Conservation (phyloP, 306 rosid species). For the Trifolium pratense region DNA sequence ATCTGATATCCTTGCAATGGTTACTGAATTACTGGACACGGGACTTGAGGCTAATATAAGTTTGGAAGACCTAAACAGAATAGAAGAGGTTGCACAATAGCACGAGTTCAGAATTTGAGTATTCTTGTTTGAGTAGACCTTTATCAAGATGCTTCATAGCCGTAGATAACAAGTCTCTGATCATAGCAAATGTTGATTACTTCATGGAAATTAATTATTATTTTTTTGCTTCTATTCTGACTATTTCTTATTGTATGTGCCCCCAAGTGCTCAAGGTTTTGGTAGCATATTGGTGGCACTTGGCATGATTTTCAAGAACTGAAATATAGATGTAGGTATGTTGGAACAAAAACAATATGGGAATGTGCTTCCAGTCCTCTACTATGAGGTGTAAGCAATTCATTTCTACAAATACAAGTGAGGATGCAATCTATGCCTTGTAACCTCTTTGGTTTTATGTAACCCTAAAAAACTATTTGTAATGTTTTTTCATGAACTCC, state of each 20-base stretch:
- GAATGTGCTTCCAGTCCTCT: neutral
- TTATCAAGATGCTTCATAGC: conserved; percentile 38
- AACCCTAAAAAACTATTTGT: too few species aligned
- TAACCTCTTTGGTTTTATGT: neutral
- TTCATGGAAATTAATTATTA: conserved; percentile 23
- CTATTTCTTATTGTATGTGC: neutral
- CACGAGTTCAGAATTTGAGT: conserved; percentile 35
- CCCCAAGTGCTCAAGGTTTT: conserved; percentile 19
- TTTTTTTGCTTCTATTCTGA: conserved; percentile 1
- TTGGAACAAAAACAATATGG: conserved; percentile 16
- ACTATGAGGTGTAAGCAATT: neutral
- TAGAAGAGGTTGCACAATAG: conserved; percentile 53
- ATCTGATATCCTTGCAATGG: conserved; percentile 62
- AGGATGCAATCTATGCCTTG: neutral
- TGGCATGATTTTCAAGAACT: conserved; percentile 33
- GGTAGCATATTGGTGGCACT: conserved; percentile 24
- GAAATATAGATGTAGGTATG: conserved; percentile 30
- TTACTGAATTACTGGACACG: conserved; percentile 51
- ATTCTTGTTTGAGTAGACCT: conserved; percentile 32
- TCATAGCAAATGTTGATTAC: conserved; percentile 9
- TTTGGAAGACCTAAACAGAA: conserved; percentile 57
- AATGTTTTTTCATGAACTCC: too few species aligned
- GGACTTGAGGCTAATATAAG: conserved; percentile 62
- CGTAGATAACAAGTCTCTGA: conserved; percentile 20
- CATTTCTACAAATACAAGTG: conserved; percentile 19